Conservation (phyloP, 1,139 yeast species). For the Candida albicans region DNA sequence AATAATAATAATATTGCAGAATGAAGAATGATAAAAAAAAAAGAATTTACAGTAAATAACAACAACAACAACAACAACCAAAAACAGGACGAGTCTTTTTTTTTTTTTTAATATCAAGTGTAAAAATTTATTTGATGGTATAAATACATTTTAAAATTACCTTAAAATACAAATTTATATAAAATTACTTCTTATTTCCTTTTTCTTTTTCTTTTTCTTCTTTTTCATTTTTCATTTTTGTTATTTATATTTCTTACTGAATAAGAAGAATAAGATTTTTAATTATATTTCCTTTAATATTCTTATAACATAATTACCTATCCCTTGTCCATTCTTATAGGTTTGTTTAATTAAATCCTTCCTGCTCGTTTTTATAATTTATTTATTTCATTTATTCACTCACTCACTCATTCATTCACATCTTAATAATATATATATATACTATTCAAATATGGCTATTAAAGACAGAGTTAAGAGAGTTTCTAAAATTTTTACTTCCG, state of each 20-base stretch:
- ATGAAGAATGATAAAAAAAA: no score
- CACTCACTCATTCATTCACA: background rate
- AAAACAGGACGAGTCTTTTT: background rate
- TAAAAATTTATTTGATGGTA: background rate
- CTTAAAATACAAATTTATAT: background rate
- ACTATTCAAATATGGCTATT: constrained; percentile 34
- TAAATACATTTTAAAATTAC: constrained; percentile 4
- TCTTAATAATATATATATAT: background rate
- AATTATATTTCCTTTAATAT: no score
- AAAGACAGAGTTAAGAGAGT: constrained; percentile 49
- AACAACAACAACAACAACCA: no score
- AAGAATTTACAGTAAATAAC: no score
- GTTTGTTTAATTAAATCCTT: no score
- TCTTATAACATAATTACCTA: no score
- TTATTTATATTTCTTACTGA: no score
- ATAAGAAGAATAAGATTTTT: no score
- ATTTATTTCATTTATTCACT: background rate
- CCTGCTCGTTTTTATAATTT: background rate
- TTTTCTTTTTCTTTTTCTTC: constrained; percentile 1
- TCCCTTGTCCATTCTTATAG: no score
- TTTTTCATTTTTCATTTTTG: constrained; percentile 2
- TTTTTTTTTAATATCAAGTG: background rate
- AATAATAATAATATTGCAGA: no score
- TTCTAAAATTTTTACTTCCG: constrained; percentile 39
- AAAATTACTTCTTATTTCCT: background rate